Conservation (phyloP, 345 rosid species). For the Euclidium syriacum region DNA sequence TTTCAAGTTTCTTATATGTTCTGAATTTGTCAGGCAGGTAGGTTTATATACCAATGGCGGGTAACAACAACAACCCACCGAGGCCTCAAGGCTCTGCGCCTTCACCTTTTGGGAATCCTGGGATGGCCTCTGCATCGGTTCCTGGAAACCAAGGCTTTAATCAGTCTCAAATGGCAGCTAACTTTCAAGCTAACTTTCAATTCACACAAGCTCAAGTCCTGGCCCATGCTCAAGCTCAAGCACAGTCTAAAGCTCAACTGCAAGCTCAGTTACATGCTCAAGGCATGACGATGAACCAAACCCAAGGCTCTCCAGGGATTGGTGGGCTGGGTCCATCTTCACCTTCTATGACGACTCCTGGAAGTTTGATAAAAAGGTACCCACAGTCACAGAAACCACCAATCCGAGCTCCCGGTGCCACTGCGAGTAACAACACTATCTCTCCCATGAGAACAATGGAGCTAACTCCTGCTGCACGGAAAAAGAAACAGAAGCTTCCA, state of each 20-base stretch:
- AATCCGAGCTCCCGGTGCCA: constrained; percentile 66
- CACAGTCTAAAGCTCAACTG: constrained; percentile 58
- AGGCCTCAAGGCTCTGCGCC: constrained; percentile 62
- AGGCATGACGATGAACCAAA: constrained; percentile 52
- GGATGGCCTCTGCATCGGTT: constrained; percentile 54
- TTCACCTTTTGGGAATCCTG: constrained; percentile 74
- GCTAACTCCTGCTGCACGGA: constrained; percentile 65
- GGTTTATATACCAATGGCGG: constrained; percentile 38
- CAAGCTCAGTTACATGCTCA: constrained; percentile 84
- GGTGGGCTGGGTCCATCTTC: constrained; percentile 67
- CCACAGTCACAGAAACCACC: constrained; percentile 79
- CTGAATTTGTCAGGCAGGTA: constrained; percentile 10
- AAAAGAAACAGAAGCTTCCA: constrained; percentile 91
- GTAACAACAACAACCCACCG: constrained; percentile 52
- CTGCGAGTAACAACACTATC: constrained; percentile 43
- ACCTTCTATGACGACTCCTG: constrained; percentile 62
- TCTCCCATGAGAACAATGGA: constrained; percentile 83
- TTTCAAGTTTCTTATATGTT: background rate
- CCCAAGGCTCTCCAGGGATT: constrained; percentile 44
- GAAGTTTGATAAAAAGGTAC: constrained; percentile 48
- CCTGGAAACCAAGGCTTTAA: constrained; percentile 52
- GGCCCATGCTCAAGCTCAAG: constrained; percentile 60
- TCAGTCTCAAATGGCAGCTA: constrained; percentile 45
- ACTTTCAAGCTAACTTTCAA: constrained; percentile 68
- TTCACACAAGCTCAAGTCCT: constrained; percentile 61